Evolutionary conservation across 768 basidiomycete genomes (phyloP).

Genomic region (Tylopilus balloui): DNA sequence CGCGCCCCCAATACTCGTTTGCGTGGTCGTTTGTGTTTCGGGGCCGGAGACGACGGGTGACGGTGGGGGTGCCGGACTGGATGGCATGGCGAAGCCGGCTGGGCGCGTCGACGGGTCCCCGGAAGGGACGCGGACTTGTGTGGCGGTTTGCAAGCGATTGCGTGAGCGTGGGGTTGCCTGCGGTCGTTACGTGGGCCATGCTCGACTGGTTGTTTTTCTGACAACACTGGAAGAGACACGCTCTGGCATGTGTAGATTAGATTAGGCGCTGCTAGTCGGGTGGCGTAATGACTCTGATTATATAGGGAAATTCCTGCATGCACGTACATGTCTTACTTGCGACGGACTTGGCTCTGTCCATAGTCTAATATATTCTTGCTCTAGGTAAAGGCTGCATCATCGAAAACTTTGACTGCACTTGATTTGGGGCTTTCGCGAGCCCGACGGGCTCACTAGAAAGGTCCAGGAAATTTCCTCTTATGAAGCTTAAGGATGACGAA

Average conservation of each 20-base stretch:
- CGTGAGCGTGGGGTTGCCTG: slow-evolving; percentile 28
- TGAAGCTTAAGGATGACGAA: too few relatives aligned
- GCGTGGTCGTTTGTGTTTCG: slow-evolving; percentile 54
- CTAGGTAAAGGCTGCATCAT: too few relatives aligned
- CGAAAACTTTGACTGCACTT: too few relatives aligned
- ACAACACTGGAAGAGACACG: slow-evolving; percentile 1
- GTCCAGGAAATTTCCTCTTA: background rate
- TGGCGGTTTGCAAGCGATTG: slow-evolving; percentile 38
- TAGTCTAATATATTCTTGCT: too few relatives aligned
- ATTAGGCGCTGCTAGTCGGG: background rate
- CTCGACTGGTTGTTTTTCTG: slow-evolving; percentile 30
- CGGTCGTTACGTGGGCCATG: slow-evolving; percentile 22
- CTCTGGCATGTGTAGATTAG: background rate
- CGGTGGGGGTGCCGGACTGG: slow-evolving; percentile 40
- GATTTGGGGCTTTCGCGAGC: too few relatives aligned
- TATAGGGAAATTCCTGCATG: background rate
- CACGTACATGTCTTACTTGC: background rate
- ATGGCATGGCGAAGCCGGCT: slow-evolving; percentile 14
- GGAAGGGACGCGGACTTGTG: slow-evolving; percentile 29
- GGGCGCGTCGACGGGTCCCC: slow-evolving; percentile 6
- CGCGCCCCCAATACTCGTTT: slow-evolving; percentile 26
- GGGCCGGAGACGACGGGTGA: slow-evolving; percentile 53
- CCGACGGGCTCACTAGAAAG: too few relatives aligned
- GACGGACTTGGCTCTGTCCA: background rate
- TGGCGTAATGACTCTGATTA: slow-evolving; percentile 5